Evolutionary conservation across 139 green algal genomes (phyloP).

Genomic region (Coelastrella sp.): DNA sequence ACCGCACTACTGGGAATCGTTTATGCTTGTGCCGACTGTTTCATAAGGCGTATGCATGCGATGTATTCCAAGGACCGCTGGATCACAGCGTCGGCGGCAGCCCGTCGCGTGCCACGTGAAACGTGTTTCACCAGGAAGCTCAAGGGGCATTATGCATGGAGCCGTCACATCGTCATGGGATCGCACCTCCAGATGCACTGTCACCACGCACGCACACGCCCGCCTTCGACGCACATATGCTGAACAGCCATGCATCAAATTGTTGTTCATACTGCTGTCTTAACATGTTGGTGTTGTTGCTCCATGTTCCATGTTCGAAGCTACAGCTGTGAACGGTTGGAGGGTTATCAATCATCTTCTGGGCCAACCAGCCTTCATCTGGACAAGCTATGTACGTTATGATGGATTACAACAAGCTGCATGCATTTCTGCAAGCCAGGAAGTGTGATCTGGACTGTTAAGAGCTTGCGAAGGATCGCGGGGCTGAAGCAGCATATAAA

Average conservation of each 20-base stretch:
- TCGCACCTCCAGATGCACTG: too few relatives aligned
- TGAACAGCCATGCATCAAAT: background rate
- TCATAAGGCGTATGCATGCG: too few relatives aligned
- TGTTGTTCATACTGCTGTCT: background rate
- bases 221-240: background rate
- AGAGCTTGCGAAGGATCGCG: background rate
- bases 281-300: background rate
- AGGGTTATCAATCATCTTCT: conserved; percentile 60
- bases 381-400: conserved; percentile 50
- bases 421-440: conserved; percentile 56
- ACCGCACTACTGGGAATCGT: too few relatives aligned
- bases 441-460: conserved; percentile 54
- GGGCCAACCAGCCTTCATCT: conserved; percentile 56
- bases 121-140: too few relatives aligned
- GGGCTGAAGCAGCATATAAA: too few relatives aligned
- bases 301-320: conserved; percentile 34
- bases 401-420: conserved; percentile 62
- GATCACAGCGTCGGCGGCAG: too few relatives aligned
- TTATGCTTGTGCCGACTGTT: too few relatives aligned
- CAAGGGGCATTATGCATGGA: too few relatives aligned
- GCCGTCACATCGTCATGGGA: too few relatives aligned
- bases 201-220: too few relatives aligned
- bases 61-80: too few relatives aligned
- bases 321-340: conserved; percentile 58
- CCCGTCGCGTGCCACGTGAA: too few relatives aligned